Evolutionary conservation across 1,139 yeast genomes (phyloP).

Genomic region (Ogataea hybrid): DNA sequence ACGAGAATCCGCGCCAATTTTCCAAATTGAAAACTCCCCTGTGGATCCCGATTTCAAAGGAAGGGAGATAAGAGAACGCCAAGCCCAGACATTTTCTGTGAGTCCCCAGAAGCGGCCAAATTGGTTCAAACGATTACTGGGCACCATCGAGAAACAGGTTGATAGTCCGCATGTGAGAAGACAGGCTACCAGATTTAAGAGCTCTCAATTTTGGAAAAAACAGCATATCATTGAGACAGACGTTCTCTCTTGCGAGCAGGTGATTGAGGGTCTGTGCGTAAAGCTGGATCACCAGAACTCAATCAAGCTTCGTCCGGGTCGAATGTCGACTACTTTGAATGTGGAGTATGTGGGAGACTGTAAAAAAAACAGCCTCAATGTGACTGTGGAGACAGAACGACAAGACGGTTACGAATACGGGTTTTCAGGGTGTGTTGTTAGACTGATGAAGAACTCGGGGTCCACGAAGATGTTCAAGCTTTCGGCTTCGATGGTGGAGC

Average conservation of each 20-base stretch:
- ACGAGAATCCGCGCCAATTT: slow-evolving; percentile 3
- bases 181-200: background rate
- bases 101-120: slow-evolving; percentile 18
- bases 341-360: slow-evolving; percentile 10
- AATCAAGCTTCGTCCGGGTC: slow-evolving; percentile 5
- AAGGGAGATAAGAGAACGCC: slow-evolving; percentile 4
- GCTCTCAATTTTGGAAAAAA: slow-evolving; percentile 10
- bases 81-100: background rate
- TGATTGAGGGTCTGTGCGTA: slow-evolving; percentile 8
- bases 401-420: slow-evolving; percentile 31
- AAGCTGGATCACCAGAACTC: slow-evolving; percentile 11
- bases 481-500: slow-evolving; percentile 23
- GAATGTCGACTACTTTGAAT: slow-evolving; percentile 1
- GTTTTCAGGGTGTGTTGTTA: slow-evolving; percentile 32
- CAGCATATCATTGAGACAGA: slow-evolving; percentile 24
- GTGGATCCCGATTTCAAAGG: slow-evolving; percentile 19
- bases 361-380: slow-evolving; percentile 6
- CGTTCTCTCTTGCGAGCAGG: slow-evolving; percentile 16
- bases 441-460: slow-evolving; percentile 23
- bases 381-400: slow-evolving; percentile 24
- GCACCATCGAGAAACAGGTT: background rate
- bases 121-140: slow-evolving; percentile 26
- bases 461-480: slow-evolving; percentile 19
- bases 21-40: slow-evolving; percentile 19
- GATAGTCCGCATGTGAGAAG: background rate